A percentile compares a stretch with the other conserved stretches of the same genome.
Evolutionary conservation across 495 filamentous ascomycete species (phyloP).

Genomic region (Aspergillus campestris): DNA sequence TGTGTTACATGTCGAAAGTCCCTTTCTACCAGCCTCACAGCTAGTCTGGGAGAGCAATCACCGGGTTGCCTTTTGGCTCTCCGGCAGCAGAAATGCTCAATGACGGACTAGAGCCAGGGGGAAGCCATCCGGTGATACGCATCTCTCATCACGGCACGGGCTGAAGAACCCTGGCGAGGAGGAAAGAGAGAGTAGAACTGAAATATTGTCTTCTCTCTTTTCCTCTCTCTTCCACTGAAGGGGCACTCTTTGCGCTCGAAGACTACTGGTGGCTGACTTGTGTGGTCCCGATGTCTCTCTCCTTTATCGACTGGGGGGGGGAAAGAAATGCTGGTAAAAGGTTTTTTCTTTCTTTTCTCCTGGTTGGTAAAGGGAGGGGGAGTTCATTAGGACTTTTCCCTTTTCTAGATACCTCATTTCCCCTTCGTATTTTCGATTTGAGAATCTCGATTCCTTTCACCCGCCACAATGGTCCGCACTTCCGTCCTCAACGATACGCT

Average conservation of each 20-base stretch:
- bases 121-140: conserved; percentile 53
- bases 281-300: conserved; percentile 47
- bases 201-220: too few relatives aligned
- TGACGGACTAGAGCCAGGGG: neutral
- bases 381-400: conserved; percentile 8
- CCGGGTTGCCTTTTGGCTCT: conserved; percentile 10
- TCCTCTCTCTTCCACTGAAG: neutral
- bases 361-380: neutral
- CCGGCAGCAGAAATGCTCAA: neutral
- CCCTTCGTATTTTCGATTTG: conserved; percentile 52
- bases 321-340: neutral
- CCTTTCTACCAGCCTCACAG: conserved; percentile 33
- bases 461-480: conserved; percentile 93
- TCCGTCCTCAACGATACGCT: conserved; percentile 98
- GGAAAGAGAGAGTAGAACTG: too few relatives aligned
- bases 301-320: conserved; percentile 4
- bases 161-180: conserved; percentile 74
- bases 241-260: conserved; percentile 92
- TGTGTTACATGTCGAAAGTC: conserved; percentile 21
- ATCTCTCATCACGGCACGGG: conserved; percentile 66
- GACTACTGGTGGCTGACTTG: conserved; percentile 78
- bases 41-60: conserved; percentile 46
- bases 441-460: conserved; percentile 63
- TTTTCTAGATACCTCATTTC: conserved; percentile 69
- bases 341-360: neutral